Base-by-base conservation (phyloP, 352 stramenopile genomes). In the Pythium sp. region DNA sequence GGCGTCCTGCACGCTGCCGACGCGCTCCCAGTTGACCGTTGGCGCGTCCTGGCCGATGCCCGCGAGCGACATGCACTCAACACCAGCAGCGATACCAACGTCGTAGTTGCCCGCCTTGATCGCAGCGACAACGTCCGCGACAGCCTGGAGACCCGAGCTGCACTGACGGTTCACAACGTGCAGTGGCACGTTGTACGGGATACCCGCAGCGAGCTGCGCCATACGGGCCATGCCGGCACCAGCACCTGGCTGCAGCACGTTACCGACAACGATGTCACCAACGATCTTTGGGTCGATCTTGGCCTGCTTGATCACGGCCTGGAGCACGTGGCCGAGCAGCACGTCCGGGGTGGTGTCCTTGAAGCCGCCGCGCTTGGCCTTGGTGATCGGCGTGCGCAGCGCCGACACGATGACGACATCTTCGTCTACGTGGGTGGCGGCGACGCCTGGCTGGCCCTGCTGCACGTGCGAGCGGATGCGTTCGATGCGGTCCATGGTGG, bases 261-360 rank as follows among this genome's bases (percentile, higher is more conserved):
- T 97, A 65, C 89, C 90, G 20, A 97, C 87, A 24, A 92, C 79
- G 7, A 97, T 72, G 69, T 96, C 90, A 18, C 82, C 86, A 24
- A 97, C 79, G 57, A 86, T 71, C 68, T 86, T 86, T 1, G 85
- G 76, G 70, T 92, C 81, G 7, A 98, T 67, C 70, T 94, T 92
- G 51, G 86, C 83, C 69, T 95, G 81, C 69, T 91, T 83, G 34
- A 97, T 68, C 32, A 97, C 82, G 7, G 87, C 89, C 71, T 82
- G 71, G 28, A 98, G 81, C 54, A 97, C 81, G 68, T 92, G 86
- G 66, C 84, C 81, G 28, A 98, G 86, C 59, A 98, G 76, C 36
- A 95, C 89, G 68, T 98, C 92, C 34, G 92, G 90, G 46, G 89
- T 97, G 14, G 90, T 97, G 76, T 97, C 89, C 80, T 97, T 97